Percentiles rank a stretch among this genome's conserved stretches.
Conservation (phyloP, 2,329 filamentous ascomycete genomes). For the Pseudovirgaria hyperparasitica region DNA sequence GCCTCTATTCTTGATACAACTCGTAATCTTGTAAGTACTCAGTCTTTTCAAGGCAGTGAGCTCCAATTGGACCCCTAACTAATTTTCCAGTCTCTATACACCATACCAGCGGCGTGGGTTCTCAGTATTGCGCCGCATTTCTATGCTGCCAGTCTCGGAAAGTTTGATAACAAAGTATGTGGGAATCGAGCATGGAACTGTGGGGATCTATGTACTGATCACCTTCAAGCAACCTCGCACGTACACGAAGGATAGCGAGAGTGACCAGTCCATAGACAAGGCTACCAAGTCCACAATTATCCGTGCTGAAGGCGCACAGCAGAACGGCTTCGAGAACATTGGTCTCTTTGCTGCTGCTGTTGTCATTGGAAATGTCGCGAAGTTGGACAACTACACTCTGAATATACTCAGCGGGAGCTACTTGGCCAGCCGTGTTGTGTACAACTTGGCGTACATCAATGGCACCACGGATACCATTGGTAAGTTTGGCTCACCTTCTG, state of each 20-base stretch:
- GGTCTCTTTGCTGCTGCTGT: conserved; percentile 32
- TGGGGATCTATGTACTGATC: too few relatives aligned
- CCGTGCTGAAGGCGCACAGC: conserved; percentile 28
- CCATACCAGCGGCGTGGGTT: conserved; percentile 14
- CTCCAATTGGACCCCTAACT: too few relatives aligned
- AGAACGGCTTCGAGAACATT: conserved; percentile 33
- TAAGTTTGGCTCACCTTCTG: too few relatives aligned
- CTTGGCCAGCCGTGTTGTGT: conserved; percentile 10
- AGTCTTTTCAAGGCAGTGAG: too few relatives aligned
- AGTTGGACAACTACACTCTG: conserved; percentile 7
- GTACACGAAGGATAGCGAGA: conserved; percentile 27
- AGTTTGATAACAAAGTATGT: conserved; percentile 5
- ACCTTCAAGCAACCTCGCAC: conserved; percentile 8
- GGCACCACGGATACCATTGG: too few relatives aligned
- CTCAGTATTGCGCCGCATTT: conserved; percentile 11
- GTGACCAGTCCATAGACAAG: conserved; percentile 22
- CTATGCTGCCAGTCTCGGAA: conserved; percentile 9
- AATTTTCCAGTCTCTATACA: conserved; percentile 15
- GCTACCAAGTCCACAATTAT: conserved; percentile 19
- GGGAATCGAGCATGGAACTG: too few relatives aligned
- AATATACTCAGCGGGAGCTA: conserved; percentile 10
- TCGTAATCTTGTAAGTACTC: too few relatives aligned
- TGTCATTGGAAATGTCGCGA: conserved; percentile 27
- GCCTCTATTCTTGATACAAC: too few relatives aligned
- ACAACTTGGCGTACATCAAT: conserved; percentile 13